Evolutionary conservation across 352 stramenopile species (phyloP).

Genomic region (Pythium plurisporium): DNA sequence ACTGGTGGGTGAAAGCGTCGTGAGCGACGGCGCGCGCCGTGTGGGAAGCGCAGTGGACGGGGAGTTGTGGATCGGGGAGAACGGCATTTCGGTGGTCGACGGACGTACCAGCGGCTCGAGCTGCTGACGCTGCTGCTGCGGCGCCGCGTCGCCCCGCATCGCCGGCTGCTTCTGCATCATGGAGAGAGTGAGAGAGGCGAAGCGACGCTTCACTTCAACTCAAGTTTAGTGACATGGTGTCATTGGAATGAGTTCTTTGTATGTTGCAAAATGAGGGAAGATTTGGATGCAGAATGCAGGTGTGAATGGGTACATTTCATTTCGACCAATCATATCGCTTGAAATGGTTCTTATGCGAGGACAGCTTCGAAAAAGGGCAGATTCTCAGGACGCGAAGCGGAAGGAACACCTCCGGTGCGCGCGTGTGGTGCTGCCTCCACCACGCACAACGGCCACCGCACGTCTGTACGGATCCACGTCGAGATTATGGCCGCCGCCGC

Average conservation of each 20-base stretch:
- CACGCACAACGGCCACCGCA: no score
- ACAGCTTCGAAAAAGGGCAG: no score
- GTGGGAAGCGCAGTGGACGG: neutral
- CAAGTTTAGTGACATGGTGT: conserved; percentile 1
- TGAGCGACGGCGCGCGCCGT: no score
- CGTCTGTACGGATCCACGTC: no score
- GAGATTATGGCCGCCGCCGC: conserved; percentile 3
- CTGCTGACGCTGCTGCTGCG: conserved; percentile 21
- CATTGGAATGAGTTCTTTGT: no score
- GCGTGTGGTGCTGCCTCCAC: no score
- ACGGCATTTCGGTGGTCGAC: neutral
- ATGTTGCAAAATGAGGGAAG: conserved; percentile 4
- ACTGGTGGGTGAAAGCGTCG: neutral
- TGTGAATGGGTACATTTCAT: conserved; percentile 1
- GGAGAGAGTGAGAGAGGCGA: neutral
- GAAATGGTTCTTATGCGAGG: conserved; percentile 22
- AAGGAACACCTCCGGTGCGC: no score
- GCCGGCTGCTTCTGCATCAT: neutral
- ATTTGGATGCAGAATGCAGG: conserved; percentile 5
- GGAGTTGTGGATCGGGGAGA: conserved; percentile 10
- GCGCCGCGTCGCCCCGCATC: no score
- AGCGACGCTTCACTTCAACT: neutral
- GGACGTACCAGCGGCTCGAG: conserved; percentile 19
- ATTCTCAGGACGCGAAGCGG: no score
- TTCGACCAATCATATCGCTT: conserved; percentile 16